Evolutionary conservation across 169 alveolate species (phyloP).

Genomic region (Plasmodium billcollinsi): DNA sequence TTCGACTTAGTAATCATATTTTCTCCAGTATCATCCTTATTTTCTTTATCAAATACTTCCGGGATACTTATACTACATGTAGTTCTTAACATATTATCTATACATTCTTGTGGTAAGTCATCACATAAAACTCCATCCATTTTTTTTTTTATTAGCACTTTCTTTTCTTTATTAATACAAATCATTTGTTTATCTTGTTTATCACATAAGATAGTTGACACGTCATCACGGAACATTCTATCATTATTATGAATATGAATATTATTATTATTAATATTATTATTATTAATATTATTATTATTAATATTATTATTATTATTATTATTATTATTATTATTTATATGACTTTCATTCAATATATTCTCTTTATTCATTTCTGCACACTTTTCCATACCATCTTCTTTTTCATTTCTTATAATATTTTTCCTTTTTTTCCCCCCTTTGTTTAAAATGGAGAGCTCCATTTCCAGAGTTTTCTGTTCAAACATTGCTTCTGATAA

Average conservation of each 20-base stretch:
- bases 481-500: neutral
- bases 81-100: conserved; percentile 6
- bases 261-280: too few species aligned
- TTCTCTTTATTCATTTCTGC: neutral
- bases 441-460: neutral
- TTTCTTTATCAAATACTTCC: neutral
- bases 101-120: conserved; percentile 16
- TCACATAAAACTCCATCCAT: conserved; percentile 16
- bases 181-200: neutral
- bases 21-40: neutral
- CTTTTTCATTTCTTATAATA: neutral
- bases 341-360: conserved; percentile 6
- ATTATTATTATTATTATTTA: neutral
- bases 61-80: neutral
- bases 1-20: too few species aligned
- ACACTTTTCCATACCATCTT: neutral
- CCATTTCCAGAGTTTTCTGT: conserved; percentile 6
- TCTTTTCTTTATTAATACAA: neutral
- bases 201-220: neutral
- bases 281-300: too few species aligned
- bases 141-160: neutral
- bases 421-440: neutral
- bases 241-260: neutral
- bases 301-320: too few species aligned
- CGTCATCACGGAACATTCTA: neutral